A percentile compares a stretch with the other conserved stretches of the same genome.
Conservation (phyloP, 2,329 filamentous ascomycete species). For the Malbranchea cinnamomea region DNA sequence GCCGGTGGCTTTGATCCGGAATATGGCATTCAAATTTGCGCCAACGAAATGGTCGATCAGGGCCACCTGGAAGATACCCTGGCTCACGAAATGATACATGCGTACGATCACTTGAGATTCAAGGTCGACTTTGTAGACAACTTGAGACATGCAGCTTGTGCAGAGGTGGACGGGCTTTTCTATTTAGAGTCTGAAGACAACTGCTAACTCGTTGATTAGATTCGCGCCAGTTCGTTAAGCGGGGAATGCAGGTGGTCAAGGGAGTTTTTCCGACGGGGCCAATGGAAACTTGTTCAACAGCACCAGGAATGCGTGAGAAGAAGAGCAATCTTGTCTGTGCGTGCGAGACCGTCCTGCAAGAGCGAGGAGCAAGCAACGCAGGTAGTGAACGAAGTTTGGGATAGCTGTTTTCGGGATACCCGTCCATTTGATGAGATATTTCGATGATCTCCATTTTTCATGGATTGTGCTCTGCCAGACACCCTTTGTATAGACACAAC, state of each 20-base stretch:
- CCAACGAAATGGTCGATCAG: constrained; percentile 70
- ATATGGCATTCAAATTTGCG: constrained; percentile 81
- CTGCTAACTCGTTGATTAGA: constrained; percentile 39
- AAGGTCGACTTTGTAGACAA: constrained; percentile 73
- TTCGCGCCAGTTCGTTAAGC: constrained; percentile 79
- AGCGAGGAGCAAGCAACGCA: constrained; percentile 74
- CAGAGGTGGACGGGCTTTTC: constrained; percentile 59
- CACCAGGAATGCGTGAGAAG: constrained; percentile 82
- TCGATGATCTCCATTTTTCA: constrained; percentile 42
- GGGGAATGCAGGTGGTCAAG: constrained; percentile 85
- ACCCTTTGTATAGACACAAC: not conserved
- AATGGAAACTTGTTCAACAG: constrained; percentile 82
- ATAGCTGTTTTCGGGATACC: constrained; percentile 89
- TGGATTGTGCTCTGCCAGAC: too few relatives aligned
- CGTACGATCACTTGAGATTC: constrained; percentile 83
- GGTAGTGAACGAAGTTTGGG: constrained; percentile 96
- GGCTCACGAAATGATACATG: constrained; percentile 95
- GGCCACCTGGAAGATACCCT: constrained; percentile 85
- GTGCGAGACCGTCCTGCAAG: constrained; percentile 62
- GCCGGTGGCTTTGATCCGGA: constrained; percentile 74
- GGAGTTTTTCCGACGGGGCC: constrained; percentile 70
- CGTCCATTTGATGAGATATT: constrained; percentile 96
- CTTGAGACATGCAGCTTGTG: constrained; percentile 80
- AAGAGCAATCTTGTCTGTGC: constrained; percentile 66
- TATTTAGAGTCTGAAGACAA: constrained; percentile 2